Percentiles rank a stretch among this genome's conserved stretches.
Evolutionary conservation across 2,329 filamentous ascomycete genomes (phyloP).

Genomic region (Fusarium sp.): DNA sequence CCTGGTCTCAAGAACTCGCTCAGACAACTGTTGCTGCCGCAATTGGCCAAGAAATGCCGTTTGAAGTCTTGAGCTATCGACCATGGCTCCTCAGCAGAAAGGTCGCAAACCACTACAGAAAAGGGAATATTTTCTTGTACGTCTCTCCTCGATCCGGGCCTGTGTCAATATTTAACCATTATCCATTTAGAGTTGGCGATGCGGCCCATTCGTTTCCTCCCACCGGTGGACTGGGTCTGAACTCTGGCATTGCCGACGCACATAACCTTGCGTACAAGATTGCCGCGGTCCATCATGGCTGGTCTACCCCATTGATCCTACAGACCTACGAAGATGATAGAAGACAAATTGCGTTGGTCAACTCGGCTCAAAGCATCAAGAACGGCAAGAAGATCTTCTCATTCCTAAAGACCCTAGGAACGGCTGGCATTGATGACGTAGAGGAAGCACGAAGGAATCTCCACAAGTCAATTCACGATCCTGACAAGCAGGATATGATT

Average conservation of each 20-base stretch:
- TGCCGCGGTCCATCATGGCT: background rate
- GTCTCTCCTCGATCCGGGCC: background rate
- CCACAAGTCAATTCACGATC: background rate
- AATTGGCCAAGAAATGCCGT: background rate
- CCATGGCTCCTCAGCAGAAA: background rate
- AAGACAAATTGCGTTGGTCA: background rate
- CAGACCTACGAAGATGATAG: background rate
- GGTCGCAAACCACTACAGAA: background rate
- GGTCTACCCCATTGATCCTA: background rate
- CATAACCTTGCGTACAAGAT: background rate
- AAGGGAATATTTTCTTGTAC: background rate
- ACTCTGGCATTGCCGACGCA: background rate
- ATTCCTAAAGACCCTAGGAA: background rate
- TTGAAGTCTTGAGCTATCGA: background rate
- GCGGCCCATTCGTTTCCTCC: background rate
- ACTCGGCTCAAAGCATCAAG: background rate
- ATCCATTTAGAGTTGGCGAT: background rate
- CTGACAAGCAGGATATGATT: background rate
- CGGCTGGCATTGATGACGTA: background rate
- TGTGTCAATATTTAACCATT: background rate
- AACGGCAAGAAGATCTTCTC: background rate
- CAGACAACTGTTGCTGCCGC: background rate
- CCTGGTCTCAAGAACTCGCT: background rate
- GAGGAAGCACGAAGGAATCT: background rate
- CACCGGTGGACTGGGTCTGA: background rate